A percentile compares a stretch with the other conserved stretches of the same genome.
phyloP scores from a whole-genome alignment of 2,329 filamentous ascomycete genomes.

The Rosellinia necatrix region DNA sequence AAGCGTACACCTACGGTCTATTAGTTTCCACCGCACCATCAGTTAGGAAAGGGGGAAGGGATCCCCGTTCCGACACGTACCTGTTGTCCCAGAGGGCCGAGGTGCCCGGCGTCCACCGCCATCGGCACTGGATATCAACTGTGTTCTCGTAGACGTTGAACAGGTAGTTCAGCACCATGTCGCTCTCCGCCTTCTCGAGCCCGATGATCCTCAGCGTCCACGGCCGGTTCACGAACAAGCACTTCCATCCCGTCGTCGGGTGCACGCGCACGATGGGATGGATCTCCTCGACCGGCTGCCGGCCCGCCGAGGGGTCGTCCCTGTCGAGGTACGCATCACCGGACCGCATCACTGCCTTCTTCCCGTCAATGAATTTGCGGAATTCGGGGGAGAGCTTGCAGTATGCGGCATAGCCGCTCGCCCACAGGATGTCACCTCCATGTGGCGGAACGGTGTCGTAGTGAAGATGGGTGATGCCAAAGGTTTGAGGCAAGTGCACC shows the following conservation, averaged over 20 bases:
- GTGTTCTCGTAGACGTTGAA: slow-evolving; percentile 14
- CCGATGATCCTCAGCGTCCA: slow-evolving; percentile 8
- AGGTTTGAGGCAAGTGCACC: slow-evolving; percentile 1
- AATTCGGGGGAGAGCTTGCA: slow-evolving; percentile 13
- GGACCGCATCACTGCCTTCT: slow-evolving; percentile 9
- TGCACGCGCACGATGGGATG: slow-evolving; percentile 18
- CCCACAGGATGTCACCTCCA: slow-evolving; percentile 9
- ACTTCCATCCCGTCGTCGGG: slow-evolving; percentile 4
- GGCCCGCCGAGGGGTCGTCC: not conserved
- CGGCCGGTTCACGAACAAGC: slow-evolving; percentile 5
- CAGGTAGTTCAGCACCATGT: slow-evolving; percentile 6
- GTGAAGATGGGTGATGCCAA: slow-evolving; percentile 14
- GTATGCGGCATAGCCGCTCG: slow-evolving; percentile 11
- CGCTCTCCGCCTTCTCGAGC: slow-evolving; percentile 13
- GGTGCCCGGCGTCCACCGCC: slow-evolving; percentile 8
- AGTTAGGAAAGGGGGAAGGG: too few species aligned
- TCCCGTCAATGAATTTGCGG: slow-evolving; percentile 14
- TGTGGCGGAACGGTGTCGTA: slow-evolving; percentile 7
- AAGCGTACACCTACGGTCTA: not conserved
- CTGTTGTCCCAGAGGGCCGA: slow-evolving; percentile 16
- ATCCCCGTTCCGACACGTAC: not conserved
- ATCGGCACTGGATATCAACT: slow-evolving; percentile 11
- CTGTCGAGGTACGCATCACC: slow-evolving; percentile 6
- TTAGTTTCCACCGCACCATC: not conserved
- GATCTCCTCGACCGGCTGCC: not conserved